Conservation (phyloP, 2,329 filamentous ascomycete species). For the Pseudopithomyces maydicus region DNA sequence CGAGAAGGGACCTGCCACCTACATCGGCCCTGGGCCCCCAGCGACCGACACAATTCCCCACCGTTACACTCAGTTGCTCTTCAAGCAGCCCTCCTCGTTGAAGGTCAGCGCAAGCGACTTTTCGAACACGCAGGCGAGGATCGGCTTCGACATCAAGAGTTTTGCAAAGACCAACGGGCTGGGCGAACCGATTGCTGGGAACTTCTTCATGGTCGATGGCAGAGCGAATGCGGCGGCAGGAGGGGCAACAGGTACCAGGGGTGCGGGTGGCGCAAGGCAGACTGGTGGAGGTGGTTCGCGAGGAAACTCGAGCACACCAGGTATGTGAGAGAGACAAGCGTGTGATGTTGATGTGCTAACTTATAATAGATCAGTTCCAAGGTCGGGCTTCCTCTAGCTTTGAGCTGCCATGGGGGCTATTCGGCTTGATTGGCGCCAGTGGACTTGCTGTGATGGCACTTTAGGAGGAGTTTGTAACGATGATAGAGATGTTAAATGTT, state of each 20-base stretch:
- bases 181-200: conserved; percentile 34
- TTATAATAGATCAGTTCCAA: background rate
- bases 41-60: conserved; percentile 39
- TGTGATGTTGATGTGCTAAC: background rate
- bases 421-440: conserved; percentile 14
- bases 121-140: conserved; percentile 21
- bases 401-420: conserved; percentile 9
- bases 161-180: conserved; percentile 34
- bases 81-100: conserved; percentile 34
- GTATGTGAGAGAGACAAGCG: background rate
- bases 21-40: conserved; percentile 39
- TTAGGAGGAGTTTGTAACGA: background rate
- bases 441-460: conserved; percentile 14
- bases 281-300: conserved; percentile 1
- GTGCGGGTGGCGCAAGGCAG: conserved; percentile 15
- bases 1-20: conserved; percentile 36
- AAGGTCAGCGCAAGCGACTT: conserved; percentile 28
- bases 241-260: conserved; percentile 1
- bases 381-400: conserved; percentile 4
- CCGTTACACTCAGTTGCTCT: conserved; percentile 43
- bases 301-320: background rate
- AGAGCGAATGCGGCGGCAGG: conserved; percentile 16
- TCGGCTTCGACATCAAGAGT: conserved; percentile 34
- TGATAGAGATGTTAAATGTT: background rate
- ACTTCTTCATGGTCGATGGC: conserved; percentile 44